These are phyloP conservation scores for Thuidium tamariscinum DNA, from an alignment of 225 moss, liverwort and hornwort species.

Conservation along the genomic window DNA sequence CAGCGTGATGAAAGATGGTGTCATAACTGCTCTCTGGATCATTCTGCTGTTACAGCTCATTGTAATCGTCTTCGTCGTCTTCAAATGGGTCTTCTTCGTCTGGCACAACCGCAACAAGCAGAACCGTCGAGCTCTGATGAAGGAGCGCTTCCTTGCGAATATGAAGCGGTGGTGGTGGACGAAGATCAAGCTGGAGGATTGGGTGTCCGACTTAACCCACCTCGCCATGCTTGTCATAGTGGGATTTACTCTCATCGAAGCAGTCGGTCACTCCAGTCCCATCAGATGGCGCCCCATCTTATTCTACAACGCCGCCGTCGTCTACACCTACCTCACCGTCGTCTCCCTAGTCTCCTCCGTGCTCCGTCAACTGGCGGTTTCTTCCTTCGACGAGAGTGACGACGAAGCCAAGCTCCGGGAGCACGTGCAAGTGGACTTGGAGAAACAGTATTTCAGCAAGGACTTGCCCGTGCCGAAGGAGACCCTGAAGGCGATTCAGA, in stretches of 20 bases:
- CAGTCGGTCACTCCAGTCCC: constrained; percentile 8
- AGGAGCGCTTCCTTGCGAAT: too few species aligned
- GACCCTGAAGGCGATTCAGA: not conserved
- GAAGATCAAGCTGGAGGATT: not conserved
- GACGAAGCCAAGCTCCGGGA: not conserved
- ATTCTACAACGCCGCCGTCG: constrained; percentile 4
- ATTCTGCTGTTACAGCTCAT: not conserved
- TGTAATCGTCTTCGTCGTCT: not conserved
- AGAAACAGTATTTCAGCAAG: not conserved
- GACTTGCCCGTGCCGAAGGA: not conserved
- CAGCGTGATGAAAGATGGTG: not conserved
- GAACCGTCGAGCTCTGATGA: not conserved
- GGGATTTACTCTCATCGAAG: not conserved
- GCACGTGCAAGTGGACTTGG: not conserved
- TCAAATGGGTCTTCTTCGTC: not conserved
- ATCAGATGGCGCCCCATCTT: not conserved
- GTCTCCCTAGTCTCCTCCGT: not conserved
- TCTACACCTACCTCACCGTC: not conserved
- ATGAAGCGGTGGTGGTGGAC: constrained; percentile 3
- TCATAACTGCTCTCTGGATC: not conserved
- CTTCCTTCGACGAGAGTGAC: not conserved
- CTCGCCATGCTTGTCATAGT: not conserved
- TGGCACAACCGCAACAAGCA: too few species aligned
- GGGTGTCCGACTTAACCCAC: not conserved
- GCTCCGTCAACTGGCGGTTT: not conserved